Conservation (phyloP, 257 asterid genomes). For the Rauvolfia tetraphylla region DNA sequence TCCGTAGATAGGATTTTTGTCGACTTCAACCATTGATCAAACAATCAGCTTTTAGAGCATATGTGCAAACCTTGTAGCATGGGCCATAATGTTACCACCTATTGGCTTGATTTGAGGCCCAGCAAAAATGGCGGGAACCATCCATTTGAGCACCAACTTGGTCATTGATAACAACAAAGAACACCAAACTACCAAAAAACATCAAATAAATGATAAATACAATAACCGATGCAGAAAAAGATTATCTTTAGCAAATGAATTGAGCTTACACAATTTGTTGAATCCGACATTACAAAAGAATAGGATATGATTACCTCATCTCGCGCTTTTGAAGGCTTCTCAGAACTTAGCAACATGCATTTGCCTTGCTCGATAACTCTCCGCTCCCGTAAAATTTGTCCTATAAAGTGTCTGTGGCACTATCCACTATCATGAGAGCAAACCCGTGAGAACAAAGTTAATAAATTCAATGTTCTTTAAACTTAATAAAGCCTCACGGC, state of each 20-base stretch:
- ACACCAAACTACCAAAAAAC: slow-evolving; percentile 64
- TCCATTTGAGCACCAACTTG: slow-evolving; percentile 99
- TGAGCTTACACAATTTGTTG: not conserved
- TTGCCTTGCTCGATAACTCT: slow-evolving; percentile 88
- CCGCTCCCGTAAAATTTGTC: slow-evolving; percentile 98
- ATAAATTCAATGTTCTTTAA: no score
- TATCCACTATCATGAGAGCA: slow-evolving; percentile 91
- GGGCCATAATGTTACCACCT: slow-evolving; percentile 98
- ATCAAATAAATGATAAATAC: not conserved
- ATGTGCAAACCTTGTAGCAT: slow-evolving; percentile 69
- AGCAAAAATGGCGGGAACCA: slow-evolving; percentile 81
- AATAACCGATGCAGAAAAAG: no score
- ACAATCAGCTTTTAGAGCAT: not conserved
- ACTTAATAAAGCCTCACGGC: no score
- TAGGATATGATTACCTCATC: slow-evolving; percentile 54
- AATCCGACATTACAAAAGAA: not conserved
- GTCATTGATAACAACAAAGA: slow-evolving; percentile 89
- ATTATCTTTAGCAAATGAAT: not conserved
- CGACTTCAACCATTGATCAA: not conserved
- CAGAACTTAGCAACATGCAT: no score
- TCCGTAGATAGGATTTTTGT: slow-evolving; percentile 30
- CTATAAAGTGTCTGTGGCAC: slow-evolving; percentile 98
- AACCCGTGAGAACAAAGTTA: no score
- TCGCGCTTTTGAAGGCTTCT: slow-evolving; percentile 93
- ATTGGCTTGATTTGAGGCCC: no score